phyloP scores from a whole-genome alignment of 2,329 filamentous ascomycete species.

The Penicillium olsonii region DNA sequence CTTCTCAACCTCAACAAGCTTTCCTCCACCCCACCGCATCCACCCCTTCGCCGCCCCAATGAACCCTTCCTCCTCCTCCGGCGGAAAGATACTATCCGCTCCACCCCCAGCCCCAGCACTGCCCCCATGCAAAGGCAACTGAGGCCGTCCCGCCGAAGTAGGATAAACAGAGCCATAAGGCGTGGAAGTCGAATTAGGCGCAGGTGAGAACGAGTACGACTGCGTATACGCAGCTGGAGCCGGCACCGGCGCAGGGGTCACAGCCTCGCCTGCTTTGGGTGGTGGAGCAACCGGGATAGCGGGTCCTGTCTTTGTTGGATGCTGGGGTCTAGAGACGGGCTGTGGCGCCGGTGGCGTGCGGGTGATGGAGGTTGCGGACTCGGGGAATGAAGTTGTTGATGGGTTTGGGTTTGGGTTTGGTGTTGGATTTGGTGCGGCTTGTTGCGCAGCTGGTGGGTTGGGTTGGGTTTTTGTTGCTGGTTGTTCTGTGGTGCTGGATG shows the following conservation, averaged over 20 bases:
- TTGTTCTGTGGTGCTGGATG: constrained; percentile 31
- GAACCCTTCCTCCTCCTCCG: constrained; percentile 36
- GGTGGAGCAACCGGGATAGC: constrained; percentile 19
- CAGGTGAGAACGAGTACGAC: constrained; percentile 20
- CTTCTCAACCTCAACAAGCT: constrained; percentile 48
- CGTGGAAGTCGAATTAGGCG: constrained; percentile 25
- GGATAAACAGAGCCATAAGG: constrained; percentile 32
- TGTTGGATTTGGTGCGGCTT: constrained; percentile 28
- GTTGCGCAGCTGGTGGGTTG: constrained; percentile 40
- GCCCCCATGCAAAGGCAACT: constrained; percentile 16
- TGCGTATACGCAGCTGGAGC: constrained; percentile 7
- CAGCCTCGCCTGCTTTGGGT: constrained; percentile 19
- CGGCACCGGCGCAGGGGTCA: background rate
- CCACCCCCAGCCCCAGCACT: constrained; percentile 14
- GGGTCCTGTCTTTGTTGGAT: constrained; percentile 1
- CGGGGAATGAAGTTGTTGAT: constrained; percentile 15
- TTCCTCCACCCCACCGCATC: constrained; percentile 42
- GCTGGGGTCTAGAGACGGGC: constrained; percentile 32
- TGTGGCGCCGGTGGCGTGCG: constrained; percentile 40
- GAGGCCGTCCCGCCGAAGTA: constrained; percentile 16
- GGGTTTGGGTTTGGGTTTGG: constrained; percentile 4
- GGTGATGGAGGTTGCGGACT: constrained; percentile 6
- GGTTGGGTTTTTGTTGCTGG: constrained; percentile 4
- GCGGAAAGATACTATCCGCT: constrained; percentile 16
- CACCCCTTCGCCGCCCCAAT: constrained; percentile 46